phyloP scores from a whole-genome alignment of 371 early-diverging fungal genomes.

The Actinomucor elegans region DNA sequence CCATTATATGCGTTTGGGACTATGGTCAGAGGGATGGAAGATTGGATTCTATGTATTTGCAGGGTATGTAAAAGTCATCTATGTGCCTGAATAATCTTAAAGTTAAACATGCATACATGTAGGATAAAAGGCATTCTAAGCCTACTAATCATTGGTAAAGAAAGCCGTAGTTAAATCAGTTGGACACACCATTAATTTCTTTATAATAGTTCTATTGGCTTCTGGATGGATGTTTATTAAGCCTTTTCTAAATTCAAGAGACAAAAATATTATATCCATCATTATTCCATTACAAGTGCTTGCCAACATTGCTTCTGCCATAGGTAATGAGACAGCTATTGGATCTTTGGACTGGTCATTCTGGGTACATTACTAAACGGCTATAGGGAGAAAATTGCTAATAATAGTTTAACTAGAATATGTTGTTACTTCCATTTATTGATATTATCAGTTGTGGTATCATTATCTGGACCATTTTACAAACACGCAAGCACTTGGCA shows the following conservation, averaged over 20 bases:
- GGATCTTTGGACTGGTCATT: conserved; percentile 53
- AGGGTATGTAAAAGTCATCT: conserved; percentile 27
- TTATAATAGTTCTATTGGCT: conserved; percentile 45
- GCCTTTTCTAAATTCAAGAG: conserved; percentile 54
- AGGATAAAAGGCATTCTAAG: conserved; percentile 57
- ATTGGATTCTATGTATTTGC: conserved; percentile 61
- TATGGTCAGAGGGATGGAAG: conserved; percentile 53
- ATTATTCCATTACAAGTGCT: conserved; percentile 59
- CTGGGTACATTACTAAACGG: conserved; percentile 54
- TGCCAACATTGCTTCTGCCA: conserved; percentile 52
- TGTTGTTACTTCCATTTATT: conserved; percentile 49
- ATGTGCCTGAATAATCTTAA: neutral
- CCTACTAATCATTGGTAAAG: conserved; percentile 53
- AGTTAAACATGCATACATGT: too few relatives aligned
- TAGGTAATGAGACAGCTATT: conserved; percentile 52
- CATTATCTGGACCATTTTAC: conserved; percentile 55
- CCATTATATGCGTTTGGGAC: conserved; percentile 48
- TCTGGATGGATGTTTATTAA: conserved; percentile 68
- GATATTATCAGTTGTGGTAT: conserved; percentile 53
- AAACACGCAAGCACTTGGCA: conserved; percentile 52
- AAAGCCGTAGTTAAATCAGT: too few relatives aligned
- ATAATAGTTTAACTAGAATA: conserved; percentile 23
- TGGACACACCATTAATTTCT: too few relatives aligned
- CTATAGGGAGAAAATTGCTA: neutral
- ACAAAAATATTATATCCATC: conserved; percentile 53